Conservation (phyloP, 177 flowering plant genomes). For the Vitis hybrid region DNA sequence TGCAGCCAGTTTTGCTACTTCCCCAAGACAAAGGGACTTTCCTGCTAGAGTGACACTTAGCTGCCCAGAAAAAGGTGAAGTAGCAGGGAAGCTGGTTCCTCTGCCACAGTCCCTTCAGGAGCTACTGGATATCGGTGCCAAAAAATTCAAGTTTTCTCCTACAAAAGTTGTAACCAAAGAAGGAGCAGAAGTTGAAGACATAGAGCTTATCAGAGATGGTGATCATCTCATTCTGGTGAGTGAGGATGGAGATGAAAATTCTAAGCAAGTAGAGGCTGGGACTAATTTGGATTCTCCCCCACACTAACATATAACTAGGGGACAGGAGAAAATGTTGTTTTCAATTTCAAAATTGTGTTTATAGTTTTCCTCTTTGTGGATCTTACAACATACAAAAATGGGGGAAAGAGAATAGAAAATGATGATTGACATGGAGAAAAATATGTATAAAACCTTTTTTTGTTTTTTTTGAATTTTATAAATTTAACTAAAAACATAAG, state of each 20-base stretch:
- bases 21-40: neutral
- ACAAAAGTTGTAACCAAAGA: conserved; percentile 38
- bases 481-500: too few relatives aligned
- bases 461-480: too few relatives aligned
- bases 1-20: conserved; percentile 1
- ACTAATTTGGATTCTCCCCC: neutral
- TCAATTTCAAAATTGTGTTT: too few relatives aligned
- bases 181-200: conserved; percentile 53
- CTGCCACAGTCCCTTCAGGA: conserved; percentile 43
- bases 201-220: conserved; percentile 53
- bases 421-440: too few relatives aligned
- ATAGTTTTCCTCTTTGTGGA: too few relatives aligned
- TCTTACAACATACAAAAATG: too few relatives aligned
- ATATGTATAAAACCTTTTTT: too few relatives aligned
- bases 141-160: conserved; percentile 34
- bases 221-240: conserved; percentile 46
- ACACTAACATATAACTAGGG: too few relatives aligned
- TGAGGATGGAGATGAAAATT: conserved; percentile 14
- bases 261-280: neutral
- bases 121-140: conserved; percentile 37
- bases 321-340: too few relatives aligned
- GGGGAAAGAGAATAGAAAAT: too few relatives aligned
- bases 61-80: conserved; percentile 37
- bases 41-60: conserved; percentile 38
- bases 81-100: conserved; percentile 30